A percentile compares a stretch with the other conserved stretches of the same genome.
Conservation (phyloP, 306 rosid genomes). For the Cucumis cinereus region DNA sequence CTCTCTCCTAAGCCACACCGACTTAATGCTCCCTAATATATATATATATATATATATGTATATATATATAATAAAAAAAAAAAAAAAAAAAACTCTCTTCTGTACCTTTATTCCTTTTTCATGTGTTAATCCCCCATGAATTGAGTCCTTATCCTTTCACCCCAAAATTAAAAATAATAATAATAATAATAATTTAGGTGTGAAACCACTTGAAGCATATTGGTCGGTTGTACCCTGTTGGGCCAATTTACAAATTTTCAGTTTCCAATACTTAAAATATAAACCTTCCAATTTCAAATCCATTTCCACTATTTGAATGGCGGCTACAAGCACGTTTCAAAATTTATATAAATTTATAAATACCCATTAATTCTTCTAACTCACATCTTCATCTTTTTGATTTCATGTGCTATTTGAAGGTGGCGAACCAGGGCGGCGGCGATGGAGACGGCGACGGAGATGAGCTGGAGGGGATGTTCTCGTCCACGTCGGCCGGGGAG, state of each 20-base stretch:
- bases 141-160: background rate
- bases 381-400: background rate
- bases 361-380: background rate
- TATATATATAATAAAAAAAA: too few species aligned
- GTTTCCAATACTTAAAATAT: too few species aligned
- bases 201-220: background rate
- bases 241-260: background rate
- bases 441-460: background rate
- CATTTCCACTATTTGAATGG: background rate
- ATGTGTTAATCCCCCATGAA: background rate
- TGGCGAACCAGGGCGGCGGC: background rate
- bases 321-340: background rate
- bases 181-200: background rate
- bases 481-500: background rate
- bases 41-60: too few species aligned
- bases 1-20: background rate
- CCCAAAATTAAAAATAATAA: background rate
- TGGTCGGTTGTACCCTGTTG: background rate
- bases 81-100: background rate
- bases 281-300: background rate
- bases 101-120: background rate
- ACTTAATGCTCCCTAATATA: too few species aligned
- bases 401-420: slow-evolving; percentile 1
- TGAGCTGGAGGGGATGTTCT: background rate
- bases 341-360: background rate